These are phyloP conservation scores for Alternaria postmessia DNA, from an alignment of 2,329 filamentous ascomycete genomes.

Conservation along the genomic window DNA sequence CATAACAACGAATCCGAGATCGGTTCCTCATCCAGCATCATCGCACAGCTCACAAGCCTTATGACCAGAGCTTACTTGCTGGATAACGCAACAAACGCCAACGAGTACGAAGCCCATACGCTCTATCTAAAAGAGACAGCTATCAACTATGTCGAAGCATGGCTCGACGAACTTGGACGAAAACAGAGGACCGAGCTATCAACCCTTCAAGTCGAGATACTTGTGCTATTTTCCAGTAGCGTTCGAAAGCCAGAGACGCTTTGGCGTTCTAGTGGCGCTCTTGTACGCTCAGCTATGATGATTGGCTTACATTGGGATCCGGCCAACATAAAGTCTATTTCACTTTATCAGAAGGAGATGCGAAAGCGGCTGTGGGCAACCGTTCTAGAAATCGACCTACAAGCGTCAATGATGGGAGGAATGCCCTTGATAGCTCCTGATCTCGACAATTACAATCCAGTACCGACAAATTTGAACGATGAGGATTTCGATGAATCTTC, in stretches of 20 bases:
- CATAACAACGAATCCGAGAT: constrained; percentile 15
- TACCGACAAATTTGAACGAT: constrained; percentile 31
- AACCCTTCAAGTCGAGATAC: constrained; percentile 29
- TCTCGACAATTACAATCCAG: constrained; percentile 11
- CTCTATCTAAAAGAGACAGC: constrained; percentile 24
- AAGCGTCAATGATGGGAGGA: constrained; percentile 29
- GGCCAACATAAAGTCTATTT: constrained; percentile 42
- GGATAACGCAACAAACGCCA: constrained; percentile 13
- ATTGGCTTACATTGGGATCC: constrained; percentile 56
- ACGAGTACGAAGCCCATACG: constrained; percentile 17
- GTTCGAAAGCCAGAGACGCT: constrained; percentile 25
- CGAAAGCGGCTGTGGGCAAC: constrained; percentile 57
- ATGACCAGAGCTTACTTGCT: constrained; percentile 35
- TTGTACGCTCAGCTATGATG: constrained; percentile 53
- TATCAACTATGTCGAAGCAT: constrained; percentile 28
- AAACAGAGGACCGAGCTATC: constrained; percentile 32
- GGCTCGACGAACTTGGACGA: constrained; percentile 33
- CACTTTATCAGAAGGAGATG: constrained; percentile 49
- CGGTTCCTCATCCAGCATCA: constrained; percentile 30
- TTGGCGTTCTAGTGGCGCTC: constrained; percentile 43
- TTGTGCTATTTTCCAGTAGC: constrained; percentile 26
- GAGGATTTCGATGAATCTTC: constrained; percentile 25
- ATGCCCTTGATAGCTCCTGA: constrained; percentile 28
- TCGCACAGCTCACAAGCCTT: constrained; percentile 30
- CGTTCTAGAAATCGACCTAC: constrained; percentile 53